Percentiles rank a stretch among this genome's conserved stretches.
Evolutionary conservation across 1,139 yeast genomes (phyloP).

Genomic region (Sugiyamaella novakii): DNA sequence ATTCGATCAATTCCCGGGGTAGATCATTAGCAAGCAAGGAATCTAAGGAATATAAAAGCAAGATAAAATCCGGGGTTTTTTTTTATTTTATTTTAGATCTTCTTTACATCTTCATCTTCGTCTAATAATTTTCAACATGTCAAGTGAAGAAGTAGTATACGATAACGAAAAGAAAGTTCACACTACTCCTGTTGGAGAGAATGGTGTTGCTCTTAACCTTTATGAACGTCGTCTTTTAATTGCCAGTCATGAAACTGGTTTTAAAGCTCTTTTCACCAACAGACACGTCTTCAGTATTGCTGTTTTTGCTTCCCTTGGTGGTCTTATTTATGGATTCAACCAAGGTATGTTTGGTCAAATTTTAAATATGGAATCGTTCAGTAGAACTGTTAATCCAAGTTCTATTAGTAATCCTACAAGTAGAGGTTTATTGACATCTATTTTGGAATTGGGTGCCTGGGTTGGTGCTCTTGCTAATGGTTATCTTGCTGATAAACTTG

Average conservation of each 20-base stretch:
- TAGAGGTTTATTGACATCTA: slow-evolving; percentile 87
- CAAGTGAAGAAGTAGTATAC: neutral
- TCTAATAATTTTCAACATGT: neutral
- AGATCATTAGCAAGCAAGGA: neutral
- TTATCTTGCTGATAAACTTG: slow-evolving; percentile 64
- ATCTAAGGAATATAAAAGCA: slow-evolving; percentile 7
- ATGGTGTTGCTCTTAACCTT: slow-evolving; percentile 16
- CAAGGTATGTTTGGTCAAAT: slow-evolving; percentile 62
- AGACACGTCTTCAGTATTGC: slow-evolving; percentile 45
- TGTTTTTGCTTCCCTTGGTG: slow-evolving; percentile 40
- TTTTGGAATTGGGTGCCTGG: slow-evolving; percentile 91
- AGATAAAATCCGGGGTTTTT: slow-evolving; percentile 11
- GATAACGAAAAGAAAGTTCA: slow-evolving; percentile 8
- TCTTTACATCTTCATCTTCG: neutral
- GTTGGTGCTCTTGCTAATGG: slow-evolving; percentile 44
- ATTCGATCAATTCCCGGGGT: neutral
- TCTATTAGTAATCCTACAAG: slow-evolving; percentile 39
- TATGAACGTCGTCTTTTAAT: slow-evolving; percentile 21
- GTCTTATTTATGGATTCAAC: slow-evolving; percentile 41
- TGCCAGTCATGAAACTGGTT: slow-evolving; percentile 19
- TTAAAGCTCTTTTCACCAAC: slow-evolving; percentile 26
- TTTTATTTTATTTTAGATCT: neutral
- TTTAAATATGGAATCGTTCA: slow-evolving; percentile 56
- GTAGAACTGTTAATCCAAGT: slow-evolving; percentile 33
- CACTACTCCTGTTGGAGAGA: neutral